Base-by-base conservation (phyloP, 2,329 filamentous ascomycete species). In the Sporothrix pseudoabietina region DNA sequence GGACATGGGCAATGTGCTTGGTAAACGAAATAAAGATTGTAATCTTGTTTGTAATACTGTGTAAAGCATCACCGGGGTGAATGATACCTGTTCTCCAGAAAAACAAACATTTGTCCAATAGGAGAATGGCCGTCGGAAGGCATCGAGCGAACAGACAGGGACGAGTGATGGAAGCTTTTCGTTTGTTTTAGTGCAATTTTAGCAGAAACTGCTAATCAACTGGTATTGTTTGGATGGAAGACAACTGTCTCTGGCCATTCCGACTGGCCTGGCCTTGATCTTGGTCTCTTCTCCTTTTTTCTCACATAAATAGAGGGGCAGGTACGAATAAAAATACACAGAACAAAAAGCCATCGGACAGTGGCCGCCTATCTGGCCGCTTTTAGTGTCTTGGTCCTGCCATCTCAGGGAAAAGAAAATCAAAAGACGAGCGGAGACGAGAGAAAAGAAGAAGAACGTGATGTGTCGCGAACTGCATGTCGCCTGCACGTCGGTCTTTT, bases 401-500 rank as follows among this genome's bases (percentile, higher is more conserved):
- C 3, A 9, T 10, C 14, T 61, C 30, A 19, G 12, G 16, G 10
- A 39, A 26, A 59, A 59, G 35, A 69, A 70, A 30, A 12, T n/a
- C 30, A 30, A 72, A 44, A n/a, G n/a, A 49, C n/a, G 69, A 52
- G 30, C 52, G 9, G 22, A 55, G 41, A 16, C 32, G 26, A n/a
- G n/a, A 8, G 19, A 39, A 41, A 16, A 61, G 57, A 9, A 66
- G 57, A 9, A 66, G 61, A 66, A 30, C 61, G 39, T 66, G 39
- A 63, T 22, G 57, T 32, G 22, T 63, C n/a, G 39, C 16, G 5
- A 14, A 22, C 39, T 47, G 61, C 39, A 66, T 47, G 57, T 63
- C 35, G 35, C 59, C 35, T 66, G 61, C 39, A 47, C 22, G 39
- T 47, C 61, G 61, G n/a, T 47, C 39, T 9, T 66, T 66, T 41